Evolutionary conservation across 371 early-diverging fungal genomes (phyloP), one percentile per base, ranked within the genome.

Genomic region (Mortierella sp.): DNA sequence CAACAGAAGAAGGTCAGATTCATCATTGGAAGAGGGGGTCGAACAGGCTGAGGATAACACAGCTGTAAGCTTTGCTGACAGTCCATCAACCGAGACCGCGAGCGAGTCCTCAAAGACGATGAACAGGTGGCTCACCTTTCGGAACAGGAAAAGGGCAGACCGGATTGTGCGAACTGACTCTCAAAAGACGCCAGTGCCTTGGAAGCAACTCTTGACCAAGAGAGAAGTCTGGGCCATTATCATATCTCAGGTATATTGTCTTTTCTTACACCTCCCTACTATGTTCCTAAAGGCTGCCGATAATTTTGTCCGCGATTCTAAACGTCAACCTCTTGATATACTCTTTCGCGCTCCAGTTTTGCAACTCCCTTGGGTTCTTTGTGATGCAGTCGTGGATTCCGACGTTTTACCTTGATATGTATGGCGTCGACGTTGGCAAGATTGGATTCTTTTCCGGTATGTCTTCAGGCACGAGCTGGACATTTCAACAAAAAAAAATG

Each of bases 391-490:
- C 79, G 5, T 88, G 88, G 88, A 14, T 84, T 6, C 88, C 88
- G 28, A 84, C 88, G 10, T 88, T 84, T 42, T 88, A 83, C 44
- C 78, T 87, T 13, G 88, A 88, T 31, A 78, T 55, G 16, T 88
- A 83, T 38, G 84, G 81, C 6, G 84, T 84, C n/a, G 88, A 88
- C 44, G 77, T 87, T 3, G 84, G 87, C 57, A 81, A 84, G 68
- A 82, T 88, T 65, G 88, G 88, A 3, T 88, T 80, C 45, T 87
- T 68, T 58, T 58, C 88, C 34, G 88, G 88, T 88, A 83, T 70
- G 50, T 9, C 11, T 42, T 38, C 34, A 80, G 16, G 14, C 19
- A 21, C 48, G 38, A 38, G 63, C 28, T 4, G 2, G 6, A 2
- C 34, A 31, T 31, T 63, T 63, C 34, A 19, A 55, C 16, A 21